Conservation (phyloP, 148 eudicot genomes). For the Pharnaceum exiguum region DNA sequence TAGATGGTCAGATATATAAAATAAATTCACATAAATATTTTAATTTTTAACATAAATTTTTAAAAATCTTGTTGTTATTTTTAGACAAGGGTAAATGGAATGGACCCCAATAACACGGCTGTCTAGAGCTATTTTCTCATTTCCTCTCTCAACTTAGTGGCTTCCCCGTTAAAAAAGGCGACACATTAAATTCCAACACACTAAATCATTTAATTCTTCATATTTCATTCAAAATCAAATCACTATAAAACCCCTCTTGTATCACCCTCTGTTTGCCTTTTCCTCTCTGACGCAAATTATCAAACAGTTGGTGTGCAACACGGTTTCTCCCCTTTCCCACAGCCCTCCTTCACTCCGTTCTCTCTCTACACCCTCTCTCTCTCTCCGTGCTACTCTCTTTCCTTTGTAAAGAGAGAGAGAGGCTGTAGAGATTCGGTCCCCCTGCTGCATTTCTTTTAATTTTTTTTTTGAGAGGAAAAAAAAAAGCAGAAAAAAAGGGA, state of each 20-base stretch:
- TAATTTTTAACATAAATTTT: too few species aligned
- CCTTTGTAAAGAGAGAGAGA: conserved; percentile 19
- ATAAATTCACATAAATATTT: too few species aligned
- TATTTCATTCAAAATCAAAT: too few species aligned
- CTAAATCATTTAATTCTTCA: too few species aligned
- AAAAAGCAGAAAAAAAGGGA: conserved; percentile 8
- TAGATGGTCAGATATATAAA: too few species aligned
- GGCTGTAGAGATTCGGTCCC: conserved; percentile 26
- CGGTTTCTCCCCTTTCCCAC: neutral
- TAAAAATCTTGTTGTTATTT: too few species aligned
- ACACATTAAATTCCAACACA: neutral
- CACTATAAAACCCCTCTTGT: conserved; percentile 5
- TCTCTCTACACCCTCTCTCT: neutral
- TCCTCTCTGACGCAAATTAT: conserved; percentile 22
- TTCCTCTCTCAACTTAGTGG: conserved; percentile 28
- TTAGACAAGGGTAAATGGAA: neutral
- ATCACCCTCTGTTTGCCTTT: neutral
- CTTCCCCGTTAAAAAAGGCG: conserved; percentile 11
- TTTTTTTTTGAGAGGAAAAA: neutral
- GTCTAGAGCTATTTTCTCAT: conserved; percentile 21
- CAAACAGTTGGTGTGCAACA: conserved; percentile 25
- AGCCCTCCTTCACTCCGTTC: neutral
- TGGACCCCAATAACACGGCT: conserved; percentile 23
- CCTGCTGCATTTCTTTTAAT: neutral
- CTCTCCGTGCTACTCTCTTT: neutral